These are phyloP conservation scores for Trichoderma asperellum DNA, from an alignment of 2,329 filamentous ascomycete species.

Conservation along the genomic window DNA sequence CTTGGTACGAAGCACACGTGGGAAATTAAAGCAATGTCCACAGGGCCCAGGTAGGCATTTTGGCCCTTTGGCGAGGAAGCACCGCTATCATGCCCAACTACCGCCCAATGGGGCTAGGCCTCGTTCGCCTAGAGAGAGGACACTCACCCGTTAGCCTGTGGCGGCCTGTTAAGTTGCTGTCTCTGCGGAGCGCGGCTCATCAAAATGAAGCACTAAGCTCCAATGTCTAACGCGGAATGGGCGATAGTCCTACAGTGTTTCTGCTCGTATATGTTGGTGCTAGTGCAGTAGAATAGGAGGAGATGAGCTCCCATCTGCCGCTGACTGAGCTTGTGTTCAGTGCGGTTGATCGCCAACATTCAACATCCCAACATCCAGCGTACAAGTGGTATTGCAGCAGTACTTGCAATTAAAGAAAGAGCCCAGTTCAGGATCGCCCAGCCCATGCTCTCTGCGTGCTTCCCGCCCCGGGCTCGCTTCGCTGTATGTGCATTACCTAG, in stretches of 20 bases:
- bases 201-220: background rate
- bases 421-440: constrained; percentile 21
- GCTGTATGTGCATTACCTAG: constrained; percentile 17
- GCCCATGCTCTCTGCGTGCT: constrained; percentile 21
- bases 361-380: background rate
- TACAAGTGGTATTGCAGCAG: background rate
- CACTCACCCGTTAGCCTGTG: background rate
- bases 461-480: constrained; percentile 23
- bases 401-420: background rate
- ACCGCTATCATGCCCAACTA: constrained; percentile 13
- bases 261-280: background rate
- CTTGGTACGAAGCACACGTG: constrained; percentile 7
- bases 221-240: background rate
- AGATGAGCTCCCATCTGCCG: background rate
- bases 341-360: background rate
- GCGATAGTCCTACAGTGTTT: background rate
- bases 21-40: constrained; percentile 25
- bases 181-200: background rate
- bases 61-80: constrained; percentile 7
- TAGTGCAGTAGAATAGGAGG: background rate
- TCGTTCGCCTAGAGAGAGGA: background rate
- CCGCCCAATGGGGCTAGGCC: constrained; percentile 23
- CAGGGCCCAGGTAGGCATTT: constrained; percentile 3
- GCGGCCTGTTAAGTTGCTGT: background rate
- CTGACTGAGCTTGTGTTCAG: background rate